Conservation (phyloP, 139 green algal species). For the Haematococcus lacustris region DNA sequence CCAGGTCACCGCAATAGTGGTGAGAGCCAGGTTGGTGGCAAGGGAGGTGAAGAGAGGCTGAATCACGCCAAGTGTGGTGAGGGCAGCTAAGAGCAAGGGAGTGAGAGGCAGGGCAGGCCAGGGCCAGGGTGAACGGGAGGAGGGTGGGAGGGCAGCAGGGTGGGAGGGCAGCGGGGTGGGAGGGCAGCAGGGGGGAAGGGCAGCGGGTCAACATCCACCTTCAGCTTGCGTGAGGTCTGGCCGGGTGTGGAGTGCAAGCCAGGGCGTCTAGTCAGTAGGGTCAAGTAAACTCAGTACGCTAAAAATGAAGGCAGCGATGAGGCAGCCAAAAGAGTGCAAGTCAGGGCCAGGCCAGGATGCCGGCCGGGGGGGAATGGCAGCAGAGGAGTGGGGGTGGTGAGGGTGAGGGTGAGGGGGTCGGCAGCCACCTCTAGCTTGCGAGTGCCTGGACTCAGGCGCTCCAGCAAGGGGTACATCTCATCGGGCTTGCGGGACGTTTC, state of each 20-base stretch:
- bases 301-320: background rate
- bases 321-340: background rate
- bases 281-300: background rate
- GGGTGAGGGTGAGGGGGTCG: background rate
- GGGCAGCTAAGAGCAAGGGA: too few species aligned
- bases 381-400: conserved; percentile 12
- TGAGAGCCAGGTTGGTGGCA: too few species aligned
- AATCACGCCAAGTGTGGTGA: too few species aligned
- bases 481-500: conserved; percentile 81
- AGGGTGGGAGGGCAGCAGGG: too few species aligned
- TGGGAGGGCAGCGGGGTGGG: too few species aligned
- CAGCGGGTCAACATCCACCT: too few species aligned
- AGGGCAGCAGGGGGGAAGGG: too few species aligned
- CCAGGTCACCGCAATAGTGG: too few species aligned
- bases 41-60: too few species aligned
- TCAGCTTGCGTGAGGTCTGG: too few species aligned
- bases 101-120: too few species aligned
- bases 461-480: conserved; percentile 79
- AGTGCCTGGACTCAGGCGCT: conserved; percentile 68
- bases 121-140: too few species aligned
- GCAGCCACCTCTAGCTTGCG: conserved; percentile 53
- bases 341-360: background rate
- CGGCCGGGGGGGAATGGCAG: background rate
- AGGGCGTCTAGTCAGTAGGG: background rate
- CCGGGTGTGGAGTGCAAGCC: background rate